Evolutionary conservation across 148 eudicot species (phyloP), one percentile per base, ranked within the genome.

Genomic region (Chenopodium quinoa): DNA sequence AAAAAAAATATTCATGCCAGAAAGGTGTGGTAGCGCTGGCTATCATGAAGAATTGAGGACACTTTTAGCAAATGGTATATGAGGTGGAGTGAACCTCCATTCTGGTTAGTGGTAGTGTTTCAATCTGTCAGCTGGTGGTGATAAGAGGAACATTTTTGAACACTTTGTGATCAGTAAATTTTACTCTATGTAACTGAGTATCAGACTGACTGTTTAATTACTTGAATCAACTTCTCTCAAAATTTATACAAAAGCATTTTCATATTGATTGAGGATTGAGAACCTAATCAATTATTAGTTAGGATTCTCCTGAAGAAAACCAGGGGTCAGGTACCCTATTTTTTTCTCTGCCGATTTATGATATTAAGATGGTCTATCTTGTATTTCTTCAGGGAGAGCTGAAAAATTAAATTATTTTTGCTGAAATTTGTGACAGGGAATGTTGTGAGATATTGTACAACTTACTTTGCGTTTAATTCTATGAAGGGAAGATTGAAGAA

Each of bases 51-150:
- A 40, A 5, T 40, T 40, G 44, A 62, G 32, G 72, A 29, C 37
- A 31, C 72, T 69, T 69, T 16, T 9, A 4, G 72, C 72, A 4
- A 31, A 32, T 69, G 37, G 72, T 29, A 31, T 69, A 4, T 32
- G 72, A 69, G 72, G n/a, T 69, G 22, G 72, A 69, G 44, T 31
- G n/a, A 14, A 31, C 44, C 72, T 69, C n/a, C 72, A 69, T 69
- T 69, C 72, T 14, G 72, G 46, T 69, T 29, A 32, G 32, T 29
- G 37, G 72, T 14, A 29, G 47, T 34, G 72, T 12, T 31, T 16
- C 72, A 16, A 9, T 8, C 71, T 63, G 7, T 71, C 48, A 76
- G 71, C 19, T 5, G 54, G 52, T 63, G 12, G 54, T 78, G 34
- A 5, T 32, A 19, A 16, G 20, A 67, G 14, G 37, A 31, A 5